Base-by-base conservation (phyloP, 306 rosid species). In the Glycyrrhiza uralensis region DNA sequence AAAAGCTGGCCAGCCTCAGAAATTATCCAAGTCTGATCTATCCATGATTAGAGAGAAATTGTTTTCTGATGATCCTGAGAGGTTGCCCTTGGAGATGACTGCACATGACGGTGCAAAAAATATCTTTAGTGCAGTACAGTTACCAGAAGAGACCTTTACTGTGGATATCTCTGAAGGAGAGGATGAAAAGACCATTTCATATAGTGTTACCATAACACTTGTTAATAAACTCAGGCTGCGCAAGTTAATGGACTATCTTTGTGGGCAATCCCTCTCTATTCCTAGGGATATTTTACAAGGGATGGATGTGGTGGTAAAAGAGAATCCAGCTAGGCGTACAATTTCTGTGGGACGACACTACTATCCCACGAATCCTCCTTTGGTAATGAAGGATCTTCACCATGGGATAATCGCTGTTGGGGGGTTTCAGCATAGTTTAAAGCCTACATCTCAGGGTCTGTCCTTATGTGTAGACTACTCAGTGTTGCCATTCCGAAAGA, bases 241-340 rank as follows among this genome's bases (percentile, higher is more conserved):
- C 66, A 87, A 79, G 85, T 47, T 91, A 80, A 76, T 57, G 76
- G 87, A 91, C 29, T 91, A 87, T 72, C 69, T 91, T 14, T 71
- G 76, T 18, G 86, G 83, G 28, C 58, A 47, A 7, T 55, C 68
- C n/a, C 38, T 57, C 28, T 44, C 85, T 7, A 49, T 74, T 38
- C 97, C 97, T 18, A 84, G 96, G 63, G 92, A 91, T 26, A 82
- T 91, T 71, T 78, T 91, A 51, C 97, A 87, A 76, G 89, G 90
- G 19, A 54, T 91, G 97, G 92, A 88, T 75, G 64, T 88, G 65
- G 96, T 87, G 50, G 64, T 91, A 75, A 91, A 87, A 80, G 89
- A 91, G 77, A 91, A 87, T 72, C 92, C 96, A 4, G 46, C 80
- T 9, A 81, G 86, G 67, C 60, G 63, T 7, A 79, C 88, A 69